Base-by-base conservation (phyloP, 306 rosid genomes). In the Casuarina equisetifolia region DNA sequence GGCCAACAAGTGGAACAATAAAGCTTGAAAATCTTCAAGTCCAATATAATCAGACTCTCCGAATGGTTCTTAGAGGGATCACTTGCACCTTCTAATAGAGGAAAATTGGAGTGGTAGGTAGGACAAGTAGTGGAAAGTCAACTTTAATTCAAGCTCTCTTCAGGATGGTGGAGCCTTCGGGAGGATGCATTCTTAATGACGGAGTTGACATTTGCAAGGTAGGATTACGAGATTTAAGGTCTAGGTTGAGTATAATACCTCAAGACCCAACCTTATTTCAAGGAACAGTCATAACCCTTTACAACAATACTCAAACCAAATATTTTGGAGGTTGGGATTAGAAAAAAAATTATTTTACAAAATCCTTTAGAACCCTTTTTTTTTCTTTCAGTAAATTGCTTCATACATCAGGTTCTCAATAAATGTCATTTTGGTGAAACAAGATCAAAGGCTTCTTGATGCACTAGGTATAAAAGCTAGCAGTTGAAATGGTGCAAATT, bases 41-140 rank as follows among this genome's bases (percentile, higher is more conserved):
- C 10, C 89, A 73, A 72, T 93, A 93, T 75, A 87, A 83, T 44
- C 93, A 92, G 49, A 6, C 84, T 49, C 89, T 87, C 76, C 98
- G 93, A 3, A 61, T 85, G 90, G 88, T 93, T 79, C 90, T 93
- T 72, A 88, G 85, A 77, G 97, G 98, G 36, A 77, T 93, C 75
- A 84, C 91, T 64, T 91, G 97, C 74, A 76, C 87, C 72, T 91
- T 93, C 81, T 92, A 86, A 76, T 75, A 67, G 35, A 89, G 84
- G 87, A 93, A 89, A 68, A 88, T 88, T 48, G 98, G 91, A 68
- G 75, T 93, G 70, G 97, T 89, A 64, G 98, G 98, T 4, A 82
- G 97, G 82, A 93, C 97, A 5, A 93, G 97, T 49, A 91, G 97
- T 55, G 98, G 97, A 58, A 93, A 91, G 82, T 93, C 96, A 42